These are phyloP conservation scores for Anthoceros angustus DNA, from an alignment of 225 moss, liverwort and hornwort species.

Conservation along the genomic window DNA sequence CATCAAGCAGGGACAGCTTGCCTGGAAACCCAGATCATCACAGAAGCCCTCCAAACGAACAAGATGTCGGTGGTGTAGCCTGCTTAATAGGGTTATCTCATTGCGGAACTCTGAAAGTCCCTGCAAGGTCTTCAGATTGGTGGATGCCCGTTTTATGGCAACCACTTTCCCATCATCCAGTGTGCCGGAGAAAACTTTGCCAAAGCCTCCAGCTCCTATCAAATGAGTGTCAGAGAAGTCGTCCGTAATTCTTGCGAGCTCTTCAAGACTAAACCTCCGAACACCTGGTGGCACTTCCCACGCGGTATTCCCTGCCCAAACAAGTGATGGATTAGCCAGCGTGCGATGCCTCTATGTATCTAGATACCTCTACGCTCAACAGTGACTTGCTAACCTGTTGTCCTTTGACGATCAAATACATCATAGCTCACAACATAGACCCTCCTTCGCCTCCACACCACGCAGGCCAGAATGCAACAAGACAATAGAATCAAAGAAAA, in stretches of 20 bases:
- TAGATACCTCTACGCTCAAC: too few relatives aligned
- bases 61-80: constrained; percentile 39
- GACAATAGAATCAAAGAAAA: not conserved
- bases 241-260: not conserved
- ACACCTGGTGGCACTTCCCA: constrained; percentile 2
- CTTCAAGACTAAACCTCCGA: not conserved
- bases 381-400: not conserved
- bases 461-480: not conserved
- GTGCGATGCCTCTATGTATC: too few relatives aligned
- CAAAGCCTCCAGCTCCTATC: not conserved
- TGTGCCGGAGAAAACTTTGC: not conserved
- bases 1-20: not conserved
- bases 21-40: constrained; percentile 31
- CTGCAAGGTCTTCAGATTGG: not conserved
- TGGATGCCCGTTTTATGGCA: constrained; percentile 1
- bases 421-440: not conserved
- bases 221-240: constrained; percentile 2
- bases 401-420: not conserved
- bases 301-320: not conserved
- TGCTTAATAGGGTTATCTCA: constrained; percentile 34
- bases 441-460: not conserved
- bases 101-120: constrained; percentile 1
- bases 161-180: not conserved
- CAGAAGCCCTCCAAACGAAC: constrained; percentile 38
- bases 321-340: not conserved